These are phyloP conservation scores for Dendryphion nanum DNA, from an alignment of 2,329 filamentous ascomycete genomes.

Conservation along the genomic window DNA sequence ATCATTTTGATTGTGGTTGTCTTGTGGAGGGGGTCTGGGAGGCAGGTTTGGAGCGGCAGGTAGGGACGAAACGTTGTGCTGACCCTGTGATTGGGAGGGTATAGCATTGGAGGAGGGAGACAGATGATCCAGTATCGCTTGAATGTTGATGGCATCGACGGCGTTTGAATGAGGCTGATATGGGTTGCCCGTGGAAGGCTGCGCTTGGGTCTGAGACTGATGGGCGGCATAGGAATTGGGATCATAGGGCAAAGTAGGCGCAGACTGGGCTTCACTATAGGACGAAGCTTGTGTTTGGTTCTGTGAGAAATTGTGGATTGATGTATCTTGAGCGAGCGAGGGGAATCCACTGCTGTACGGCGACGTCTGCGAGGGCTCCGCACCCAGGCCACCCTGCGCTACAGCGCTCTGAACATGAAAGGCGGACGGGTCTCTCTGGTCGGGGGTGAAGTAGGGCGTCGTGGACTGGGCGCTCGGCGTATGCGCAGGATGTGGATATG, in stretches of 20 bases:
- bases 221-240: slow-evolving; percentile 31
- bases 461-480: slow-evolving; percentile 28
- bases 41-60: slow-evolving; percentile 44
- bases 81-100: slow-evolving; percentile 30
- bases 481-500: slow-evolving; percentile 20
- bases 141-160: slow-evolving; percentile 43
- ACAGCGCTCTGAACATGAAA: slow-evolving; percentile 18
- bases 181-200: slow-evolving; percentile 28
- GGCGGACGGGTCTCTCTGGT: slow-evolving; percentile 9
- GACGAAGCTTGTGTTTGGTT: slow-evolving; percentile 30
- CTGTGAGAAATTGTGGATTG: slow-evolving; percentile 38
- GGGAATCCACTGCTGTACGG: slow-evolving; percentile 26
- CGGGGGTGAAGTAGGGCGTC: slow-evolving; percentile 32
- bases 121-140: slow-evolving; percentile 47
- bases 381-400: slow-evolving; percentile 20
- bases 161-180: slow-evolving; percentile 22
- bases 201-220: slow-evolving; percentile 23
- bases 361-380: slow-evolving; percentile 20
- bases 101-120: slow-evolving; percentile 31
- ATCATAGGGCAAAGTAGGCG: slow-evolving; percentile 33
- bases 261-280: slow-evolving; percentile 34
- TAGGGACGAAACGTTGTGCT: slow-evolving; percentile 35
- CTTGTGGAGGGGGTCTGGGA: slow-evolving; percentile 49
- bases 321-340: slow-evolving; percentile 35
- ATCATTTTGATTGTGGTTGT: slow-evolving; percentile 49